A percentile compares a stretch with the other conserved stretches of the same genome.
Evolutionary conservation across 1,284 basidiomycete species (phyloP).

Genomic region (Microbotryum saponariae): DNA sequence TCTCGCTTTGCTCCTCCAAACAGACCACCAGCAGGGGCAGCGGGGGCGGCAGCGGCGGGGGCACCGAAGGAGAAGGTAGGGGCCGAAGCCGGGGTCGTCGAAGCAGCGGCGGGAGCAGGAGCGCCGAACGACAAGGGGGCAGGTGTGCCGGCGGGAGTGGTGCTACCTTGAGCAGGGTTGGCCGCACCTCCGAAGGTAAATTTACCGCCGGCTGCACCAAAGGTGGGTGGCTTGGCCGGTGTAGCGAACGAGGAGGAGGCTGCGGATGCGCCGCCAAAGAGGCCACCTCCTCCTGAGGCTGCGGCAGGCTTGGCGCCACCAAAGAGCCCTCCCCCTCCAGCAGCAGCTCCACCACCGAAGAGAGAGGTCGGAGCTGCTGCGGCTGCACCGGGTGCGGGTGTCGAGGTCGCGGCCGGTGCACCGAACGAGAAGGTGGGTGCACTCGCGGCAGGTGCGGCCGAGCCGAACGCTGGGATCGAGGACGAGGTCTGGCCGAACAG

Average conservation of each 20-base stretch:
- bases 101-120: conserved; percentile 30
- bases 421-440: neutral
- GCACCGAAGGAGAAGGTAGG: conserved; percentile 15
- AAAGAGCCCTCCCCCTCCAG: conserved; percentile 35
- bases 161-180: neutral
- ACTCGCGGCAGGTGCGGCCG: conserved; percentile 7
- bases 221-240: conserved; percentile 8
- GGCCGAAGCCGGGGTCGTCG: conserved; percentile 14
- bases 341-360: conserved; percentile 23
- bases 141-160: conserved; percentile 22
- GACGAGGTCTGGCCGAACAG: neutral
- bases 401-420: neutral
- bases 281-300: conserved; percentile 20
- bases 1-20: conserved; percentile 1
- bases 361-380: conserved; percentile 28
- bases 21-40: conserved; percentile 14
- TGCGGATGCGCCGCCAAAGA: conserved; percentile 32
- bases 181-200: conserved; percentile 15
- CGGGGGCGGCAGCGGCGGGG: conserved; percentile 21
- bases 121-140: conserved; percentile 23
- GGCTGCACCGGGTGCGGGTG: conserved; percentile 18
- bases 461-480: neutral
- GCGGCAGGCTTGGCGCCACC: conserved; percentile 31
- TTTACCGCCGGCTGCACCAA: neutral
- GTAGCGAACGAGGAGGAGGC: conserved; percentile 12